phyloP scores from a whole-genome alignment of 495 filamentous ascomycete species.

The Chaetomium fimeti region DNA sequence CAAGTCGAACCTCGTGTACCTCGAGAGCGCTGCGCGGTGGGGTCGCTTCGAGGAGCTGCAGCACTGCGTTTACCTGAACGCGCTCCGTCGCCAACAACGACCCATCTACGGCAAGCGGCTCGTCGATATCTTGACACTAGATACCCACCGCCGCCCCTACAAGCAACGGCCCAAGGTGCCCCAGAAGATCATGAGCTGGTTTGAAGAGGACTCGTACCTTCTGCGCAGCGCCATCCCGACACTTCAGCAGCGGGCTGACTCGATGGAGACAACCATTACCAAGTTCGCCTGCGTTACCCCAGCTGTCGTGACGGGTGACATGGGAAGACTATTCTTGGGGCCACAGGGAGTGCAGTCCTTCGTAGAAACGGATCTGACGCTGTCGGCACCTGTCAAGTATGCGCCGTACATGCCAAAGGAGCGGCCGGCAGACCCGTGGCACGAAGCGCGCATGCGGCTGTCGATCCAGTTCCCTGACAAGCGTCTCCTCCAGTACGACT shows the following conservation, averaged over 20 bases:
- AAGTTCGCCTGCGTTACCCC: slow-evolving; percentile 92
- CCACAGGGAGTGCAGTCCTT: slow-evolving; percentile 59
- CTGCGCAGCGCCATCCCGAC: slow-evolving; percentile 71
- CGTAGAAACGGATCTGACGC: slow-evolving; percentile 47
- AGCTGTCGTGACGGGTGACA: slow-evolving; percentile 75
- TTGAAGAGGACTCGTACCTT: slow-evolving; percentile 65
- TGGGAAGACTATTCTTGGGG: slow-evolving; percentile 65
- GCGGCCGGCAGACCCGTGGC: slow-evolving; percentile 70
- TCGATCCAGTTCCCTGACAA: slow-evolving; percentile 98
- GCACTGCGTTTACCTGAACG: slow-evolving; percentile 76
- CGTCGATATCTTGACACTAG: slow-evolving; percentile 67
- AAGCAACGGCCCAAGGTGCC: slow-evolving; percentile 54
- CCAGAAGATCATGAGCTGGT: slow-evolving; percentile 64
- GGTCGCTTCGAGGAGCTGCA: slow-evolving; percentile 75
- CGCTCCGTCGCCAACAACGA: slow-evolving; percentile 71
- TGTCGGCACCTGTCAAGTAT: slow-evolving; percentile 47
- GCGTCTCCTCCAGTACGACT: slow-evolving; percentile 93
- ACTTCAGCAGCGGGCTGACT: slow-evolving; percentile 65
- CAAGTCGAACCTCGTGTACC: slow-evolving; percentile 64
- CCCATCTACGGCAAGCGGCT: slow-evolving; percentile 79
- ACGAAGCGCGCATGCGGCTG: slow-evolving; percentile 86
- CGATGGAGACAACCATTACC: slow-evolving; percentile 70
- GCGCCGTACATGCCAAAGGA: slow-evolving; percentile 54
- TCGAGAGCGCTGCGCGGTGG: slow-evolving; percentile 70
- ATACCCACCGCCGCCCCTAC: slow-evolving; percentile 53